These are phyloP conservation scores for Cymodocea nodosa DNA, from an alignment of 116 monocot genomes.

Conservation along the genomic window DNA sequence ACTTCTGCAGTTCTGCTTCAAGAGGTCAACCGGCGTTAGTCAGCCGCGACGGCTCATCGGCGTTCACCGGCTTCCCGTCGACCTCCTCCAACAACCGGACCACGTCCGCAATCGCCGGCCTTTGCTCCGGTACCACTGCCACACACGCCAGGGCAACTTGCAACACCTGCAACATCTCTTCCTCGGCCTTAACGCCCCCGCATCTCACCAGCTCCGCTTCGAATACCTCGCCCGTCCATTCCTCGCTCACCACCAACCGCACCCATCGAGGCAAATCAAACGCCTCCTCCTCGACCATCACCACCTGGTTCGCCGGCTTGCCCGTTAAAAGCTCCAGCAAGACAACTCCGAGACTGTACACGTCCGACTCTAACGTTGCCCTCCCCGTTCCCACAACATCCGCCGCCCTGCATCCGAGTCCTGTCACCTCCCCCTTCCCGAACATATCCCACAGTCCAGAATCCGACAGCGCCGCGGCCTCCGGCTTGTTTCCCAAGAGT, in stretches of 20 bases:
- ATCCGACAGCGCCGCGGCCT: conserved; percentile 10
- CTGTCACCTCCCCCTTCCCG: neutral
- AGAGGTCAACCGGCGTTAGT: no score
- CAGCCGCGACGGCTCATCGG: conserved; percentile 12
- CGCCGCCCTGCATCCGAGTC: conserved; percentile 8
- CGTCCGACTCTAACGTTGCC: conserved; percentile 29
- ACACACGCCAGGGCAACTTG: conserved; percentile 17
- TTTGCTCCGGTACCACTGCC: neutral
- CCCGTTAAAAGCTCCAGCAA: conserved; percentile 33
- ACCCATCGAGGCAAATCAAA: conserved; percentile 14
- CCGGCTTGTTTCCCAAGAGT: conserved; percentile 8
- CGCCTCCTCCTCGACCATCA: neutral
- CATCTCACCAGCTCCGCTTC: conserved; percentile 13
- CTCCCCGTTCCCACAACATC: conserved; percentile 8
- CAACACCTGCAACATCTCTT: conserved; percentile 15
- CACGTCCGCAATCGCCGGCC: conserved; percentile 13
- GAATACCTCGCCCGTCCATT: conserved; percentile 17
- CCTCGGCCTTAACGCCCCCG: neutral
- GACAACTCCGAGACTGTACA: conserved; percentile 52
- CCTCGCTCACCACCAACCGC: conserved; percentile 14
- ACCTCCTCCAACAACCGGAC: conserved; percentile 10
- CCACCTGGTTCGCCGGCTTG: neutral
- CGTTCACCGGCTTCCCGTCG: no score
- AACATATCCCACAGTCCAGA: conserved; percentile 5
- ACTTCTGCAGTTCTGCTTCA: no score